Conservation (phyloP, 805 yeast species). For the Nakazawaea molendinolei region DNA sequence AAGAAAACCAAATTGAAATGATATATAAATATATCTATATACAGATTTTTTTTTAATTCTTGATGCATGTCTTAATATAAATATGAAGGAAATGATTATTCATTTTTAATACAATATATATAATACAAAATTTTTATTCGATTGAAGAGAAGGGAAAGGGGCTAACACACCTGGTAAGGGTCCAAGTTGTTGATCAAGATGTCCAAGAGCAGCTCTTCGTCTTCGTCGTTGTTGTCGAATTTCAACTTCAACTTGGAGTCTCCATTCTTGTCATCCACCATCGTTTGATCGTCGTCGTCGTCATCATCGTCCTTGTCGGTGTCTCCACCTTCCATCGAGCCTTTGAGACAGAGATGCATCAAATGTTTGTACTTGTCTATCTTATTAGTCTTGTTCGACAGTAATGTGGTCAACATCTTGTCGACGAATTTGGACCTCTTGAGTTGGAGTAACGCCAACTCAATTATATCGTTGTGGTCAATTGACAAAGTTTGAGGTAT, state of each 20-base stretch:
- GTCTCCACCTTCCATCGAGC: conserved; percentile 6
- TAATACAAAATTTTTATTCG: no score
- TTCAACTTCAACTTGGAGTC: background rate
- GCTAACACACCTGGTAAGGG: no score
- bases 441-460: conserved; percentile 47
- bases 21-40: background rate
- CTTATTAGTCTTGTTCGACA: conserved; percentile 41
- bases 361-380: conserved; percentile 53
- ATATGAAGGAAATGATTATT: no score
- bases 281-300: background rate
- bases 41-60: background rate
- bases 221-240: conserved; percentile 2
- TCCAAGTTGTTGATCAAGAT: conserved; percentile 11
- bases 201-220: conserved; percentile 12
- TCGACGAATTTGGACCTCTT: conserved; percentile 48
- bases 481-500: conserved; percentile 11
- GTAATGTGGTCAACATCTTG: conserved; percentile 30
- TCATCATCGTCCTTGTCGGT: conserved; percentile 1
- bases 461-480: conserved; percentile 25
- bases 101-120: no score
- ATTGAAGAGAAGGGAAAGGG: no score
- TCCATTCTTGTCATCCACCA: background rate
- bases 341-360: conserved; percentile 11
- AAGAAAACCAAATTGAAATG: conserved; percentile 2
- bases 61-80: no score